Conservation (phyloP, 805 yeast species). For the Ogataea degrootiae region DNA sequence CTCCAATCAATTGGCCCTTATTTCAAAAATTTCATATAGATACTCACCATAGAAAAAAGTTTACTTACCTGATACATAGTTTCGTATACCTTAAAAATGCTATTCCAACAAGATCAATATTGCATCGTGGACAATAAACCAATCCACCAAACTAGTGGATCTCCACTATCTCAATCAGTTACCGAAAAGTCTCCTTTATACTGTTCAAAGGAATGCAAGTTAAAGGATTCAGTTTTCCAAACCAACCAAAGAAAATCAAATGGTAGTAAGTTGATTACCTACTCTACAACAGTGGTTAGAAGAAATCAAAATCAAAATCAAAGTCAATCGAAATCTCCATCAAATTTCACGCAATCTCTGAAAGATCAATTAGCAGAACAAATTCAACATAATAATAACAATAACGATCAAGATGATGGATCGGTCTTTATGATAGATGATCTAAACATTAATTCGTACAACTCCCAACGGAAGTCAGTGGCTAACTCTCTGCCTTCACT, state of each 20-base stretch:
- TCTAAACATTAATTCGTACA: slow-evolving; percentile 16
- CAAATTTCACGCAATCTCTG: background rate
- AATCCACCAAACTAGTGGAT: slow-evolving; percentile 3
- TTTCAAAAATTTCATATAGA: background rate
- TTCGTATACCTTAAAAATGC: slow-evolving; percentile 1
- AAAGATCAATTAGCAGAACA: background rate
- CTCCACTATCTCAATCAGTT: background rate
- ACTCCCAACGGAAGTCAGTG: slow-evolving; percentile 12
- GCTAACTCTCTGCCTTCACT: slow-evolving; percentile 21
- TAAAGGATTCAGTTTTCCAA: slow-evolving; percentile 11
- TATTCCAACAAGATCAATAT: slow-evolving; percentile 20
- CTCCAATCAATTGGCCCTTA: too few species aligned
- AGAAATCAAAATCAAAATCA: background rate
- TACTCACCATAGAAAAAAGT: background rate
- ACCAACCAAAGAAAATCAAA: slow-evolving; percentile 2
- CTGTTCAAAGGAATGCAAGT: slow-evolving; percentile 20
- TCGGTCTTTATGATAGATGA: slow-evolving; percentile 19
- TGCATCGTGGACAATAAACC: slow-evolving; percentile 22
- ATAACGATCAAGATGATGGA: slow-evolving; percentile 12
- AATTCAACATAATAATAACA: background rate
- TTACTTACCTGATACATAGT: background rate
- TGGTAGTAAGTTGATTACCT: slow-evolving; percentile 12
- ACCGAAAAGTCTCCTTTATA: slow-evolving; percentile 5
- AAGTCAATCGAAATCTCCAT: background rate
- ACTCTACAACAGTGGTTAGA: slow-evolving; percentile 11